Conservation (phyloP, 441 rosid species). For the Corymbia calophylla region DNA sequence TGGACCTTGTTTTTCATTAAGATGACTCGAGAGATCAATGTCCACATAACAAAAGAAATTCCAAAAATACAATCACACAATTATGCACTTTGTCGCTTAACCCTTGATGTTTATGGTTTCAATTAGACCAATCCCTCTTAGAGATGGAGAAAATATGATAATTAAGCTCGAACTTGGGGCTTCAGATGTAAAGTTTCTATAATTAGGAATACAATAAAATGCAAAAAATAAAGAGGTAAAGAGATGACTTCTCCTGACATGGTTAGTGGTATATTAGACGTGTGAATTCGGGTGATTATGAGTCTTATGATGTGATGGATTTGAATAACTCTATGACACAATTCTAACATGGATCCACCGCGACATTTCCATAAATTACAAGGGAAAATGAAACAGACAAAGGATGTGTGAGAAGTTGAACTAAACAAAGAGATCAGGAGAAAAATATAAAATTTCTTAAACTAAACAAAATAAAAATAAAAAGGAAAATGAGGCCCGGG, state of each 20-base stretch:
- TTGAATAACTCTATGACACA: background rate
- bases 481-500: background rate
- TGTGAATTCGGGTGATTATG: background rate
- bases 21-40: background rate
- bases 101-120: background rate
- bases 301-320: background rate
- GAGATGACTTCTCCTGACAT: fast-evolving
- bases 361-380: background rate
- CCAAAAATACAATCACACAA: background rate
- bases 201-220: background rate
- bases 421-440: background rate
- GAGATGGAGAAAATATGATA: background rate
- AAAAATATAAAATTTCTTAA: background rate
- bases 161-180: background rate
- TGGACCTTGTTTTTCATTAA: background rate
- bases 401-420: background rate
- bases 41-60: background rate
- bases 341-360: background rate
- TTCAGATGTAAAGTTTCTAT: background rate
- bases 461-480: background rate
- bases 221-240: background rate
- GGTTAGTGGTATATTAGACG: background rate
- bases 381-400: background rate
- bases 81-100: background rate
- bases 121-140: fast-evolving